Percentiles rank a stretch among this genome's conserved stretches.
phyloP scores from a whole-genome alignment of 2,329 filamentous ascomycete genomes.

The Hymenoscyphus fraxineus region DNA sequence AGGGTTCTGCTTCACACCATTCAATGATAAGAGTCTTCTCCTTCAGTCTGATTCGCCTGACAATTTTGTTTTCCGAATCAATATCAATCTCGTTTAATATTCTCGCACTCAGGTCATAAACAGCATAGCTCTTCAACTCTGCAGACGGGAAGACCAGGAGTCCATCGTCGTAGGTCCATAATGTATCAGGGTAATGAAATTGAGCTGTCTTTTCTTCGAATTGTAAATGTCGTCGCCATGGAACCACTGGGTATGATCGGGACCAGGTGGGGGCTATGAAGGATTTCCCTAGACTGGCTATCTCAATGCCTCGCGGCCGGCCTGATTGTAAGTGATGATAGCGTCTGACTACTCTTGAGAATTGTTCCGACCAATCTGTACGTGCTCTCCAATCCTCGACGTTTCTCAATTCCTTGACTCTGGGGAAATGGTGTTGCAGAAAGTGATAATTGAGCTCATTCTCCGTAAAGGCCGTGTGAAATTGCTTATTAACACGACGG shows the following conservation, averaged over 20 bases:
- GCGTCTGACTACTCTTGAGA: slow-evolving; percentile 48
- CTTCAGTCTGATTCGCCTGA: slow-evolving; percentile 53
- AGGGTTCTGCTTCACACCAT: slow-evolving; percentile 54
- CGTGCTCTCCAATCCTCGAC: not conserved
- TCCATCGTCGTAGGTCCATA: slow-evolving; percentile 53
- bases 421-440: slow-evolving; percentile 49
- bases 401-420: slow-evolving; percentile 49
- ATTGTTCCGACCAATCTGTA: slow-evolving; percentile 41
- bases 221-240: slow-evolving; percentile 45
- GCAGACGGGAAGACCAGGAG: slow-evolving; percentile 50
- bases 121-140: slow-evolving; percentile 36
- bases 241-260: slow-evolving; percentile 38
- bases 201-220: slow-evolving; percentile 39
- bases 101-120: slow-evolving; percentile 49
- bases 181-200: slow-evolving; percentile 46
- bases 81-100: slow-evolving; percentile 48
- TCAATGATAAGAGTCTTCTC: slow-evolving; percentile 57
- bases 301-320: slow-evolving; percentile 44
- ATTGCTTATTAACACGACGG: slow-evolving; percentile 49
- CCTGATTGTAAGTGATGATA: slow-evolving; percentile 52
- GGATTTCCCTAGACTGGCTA: slow-evolving; percentile 40
- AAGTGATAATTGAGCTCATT: slow-evolving; percentile 44
- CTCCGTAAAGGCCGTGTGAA: slow-evolving; percentile 48
- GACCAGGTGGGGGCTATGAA: slow-evolving; percentile 28
- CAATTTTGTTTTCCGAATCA: slow-evolving; percentile 44